Evolutionary conservation across 73 alveolate genomes (phyloP).

Genomic region (Paramecium pentaurelia): DNA sequence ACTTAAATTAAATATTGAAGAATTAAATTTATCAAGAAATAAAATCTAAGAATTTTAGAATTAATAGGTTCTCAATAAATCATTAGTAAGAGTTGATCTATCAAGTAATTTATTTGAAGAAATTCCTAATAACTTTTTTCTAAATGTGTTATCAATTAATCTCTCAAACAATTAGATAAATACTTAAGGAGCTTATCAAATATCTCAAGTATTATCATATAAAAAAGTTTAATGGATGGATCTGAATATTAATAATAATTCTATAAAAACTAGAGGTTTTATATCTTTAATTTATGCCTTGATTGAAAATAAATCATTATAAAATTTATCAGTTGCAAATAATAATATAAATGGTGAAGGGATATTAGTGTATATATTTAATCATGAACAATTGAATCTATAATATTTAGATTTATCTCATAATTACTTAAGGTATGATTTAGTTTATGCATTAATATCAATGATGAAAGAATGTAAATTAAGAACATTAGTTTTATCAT

Average conservation of each 20-base stretch:
- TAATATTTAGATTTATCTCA: background rate
- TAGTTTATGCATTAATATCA: constrained; percentile 9
- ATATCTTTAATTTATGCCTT: constrained; percentile 1
- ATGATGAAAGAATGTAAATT: constrained; percentile 40
- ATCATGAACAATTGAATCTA: constrained; percentile 12
- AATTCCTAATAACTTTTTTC: constrained; percentile 2
- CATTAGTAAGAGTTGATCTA: background rate
- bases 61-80: background rate
- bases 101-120: background rate
- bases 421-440: background rate
- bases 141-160: background rate
- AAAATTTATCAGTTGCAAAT: background rate
- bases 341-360: constrained; percentile 21
- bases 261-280: background rate
- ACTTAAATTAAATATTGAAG: background rate
- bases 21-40: background rate
- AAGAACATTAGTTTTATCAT: background rate
- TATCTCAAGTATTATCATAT: background rate
- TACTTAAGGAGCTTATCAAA: constrained; percentile 15
- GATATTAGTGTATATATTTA: background rate
- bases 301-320: background rate
- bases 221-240: constrained; percentile 5
- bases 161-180: background rate
- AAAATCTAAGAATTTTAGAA: background rate
- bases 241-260: background rate